Percentiles rank a stretch among this genome's conserved stretches.
Evolutionary conservation across 305 asterid genomes (phyloP).

Genomic region (Salvia sclarea): DNA sequence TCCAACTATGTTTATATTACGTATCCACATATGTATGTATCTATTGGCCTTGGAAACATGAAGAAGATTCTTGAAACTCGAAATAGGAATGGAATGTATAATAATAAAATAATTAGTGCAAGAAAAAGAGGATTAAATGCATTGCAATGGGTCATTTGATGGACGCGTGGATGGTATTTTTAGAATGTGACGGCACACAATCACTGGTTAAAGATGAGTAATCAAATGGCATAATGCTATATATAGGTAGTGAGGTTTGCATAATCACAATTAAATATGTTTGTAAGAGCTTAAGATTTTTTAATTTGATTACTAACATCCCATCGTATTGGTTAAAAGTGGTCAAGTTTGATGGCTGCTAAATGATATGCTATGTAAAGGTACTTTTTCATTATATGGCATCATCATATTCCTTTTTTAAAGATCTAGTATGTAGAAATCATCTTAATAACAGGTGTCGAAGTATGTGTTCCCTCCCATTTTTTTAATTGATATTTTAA

Average conservation of each 20-base stretch:
- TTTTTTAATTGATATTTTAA: too few relatives aligned
- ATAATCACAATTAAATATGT: constrained; percentile 32
- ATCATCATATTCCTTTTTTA: too few relatives aligned
- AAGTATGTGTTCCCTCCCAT: too few relatives aligned
- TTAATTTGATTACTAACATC: background rate
- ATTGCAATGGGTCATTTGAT: constrained; percentile 34
- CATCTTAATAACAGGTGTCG: too few relatives aligned
- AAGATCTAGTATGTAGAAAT: too few relatives aligned
- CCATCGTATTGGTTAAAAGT: background rate
- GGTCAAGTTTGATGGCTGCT: constrained; percentile 12
- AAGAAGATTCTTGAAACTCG: constrained; percentile 54
- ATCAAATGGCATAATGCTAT: constrained; percentile 45
- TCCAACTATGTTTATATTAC: too few relatives aligned
- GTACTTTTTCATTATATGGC: background rate
- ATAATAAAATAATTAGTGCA: constrained; percentile 22
- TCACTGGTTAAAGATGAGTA: constrained; percentile 33
- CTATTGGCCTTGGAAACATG: constrained; percentile 6
- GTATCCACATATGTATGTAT: too few relatives aligned
- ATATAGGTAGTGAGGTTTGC: constrained; percentile 60
- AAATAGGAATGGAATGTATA: constrained; percentile 34
- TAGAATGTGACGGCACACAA: constrained; percentile 31
- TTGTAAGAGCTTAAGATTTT: constrained; percentile 22
- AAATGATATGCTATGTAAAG: background rate
- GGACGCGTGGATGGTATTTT: constrained; percentile 57
- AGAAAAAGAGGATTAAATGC: background rate